phyloP scores from a whole-genome alignment of 2,329 filamentous ascomycete genomes.

The Cladosporium cucumerinum region DNA sequence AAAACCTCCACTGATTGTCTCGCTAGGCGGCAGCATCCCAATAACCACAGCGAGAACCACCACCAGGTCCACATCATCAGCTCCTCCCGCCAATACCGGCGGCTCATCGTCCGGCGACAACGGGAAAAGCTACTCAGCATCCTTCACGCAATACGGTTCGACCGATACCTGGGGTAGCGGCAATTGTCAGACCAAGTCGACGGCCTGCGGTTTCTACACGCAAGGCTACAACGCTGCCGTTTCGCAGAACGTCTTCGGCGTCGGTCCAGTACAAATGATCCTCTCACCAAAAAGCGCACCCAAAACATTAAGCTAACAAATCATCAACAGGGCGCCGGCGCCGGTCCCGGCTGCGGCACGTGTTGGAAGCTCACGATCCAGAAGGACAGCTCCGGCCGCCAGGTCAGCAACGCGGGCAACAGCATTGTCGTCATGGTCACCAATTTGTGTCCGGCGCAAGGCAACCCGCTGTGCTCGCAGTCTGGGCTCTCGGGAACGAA shows the following conservation, averaged over 20 bases:
- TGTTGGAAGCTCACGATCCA: conserved; percentile 39
- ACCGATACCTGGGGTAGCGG: conserved; percentile 33
- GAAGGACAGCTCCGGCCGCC: conserved; percentile 33
- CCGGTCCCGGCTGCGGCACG: conserved; percentile 40
- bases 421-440: conserved; percentile 40
- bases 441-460: conserved; percentile 40
- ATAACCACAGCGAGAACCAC: conserved; percentile 9
- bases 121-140: conserved; percentile 26
- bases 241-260: conserved; percentile 40
- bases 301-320: not conserved
- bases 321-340: conserved; percentile 30
- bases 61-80: conserved; percentile 17
- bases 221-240: conserved; percentile 38
- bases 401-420: conserved; percentile 31
- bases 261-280: conserved; percentile 25
- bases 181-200: conserved; percentile 38
- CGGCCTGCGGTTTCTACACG: conserved; percentile 38
- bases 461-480: conserved; percentile 40
- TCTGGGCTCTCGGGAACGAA: conserved; percentile 33
- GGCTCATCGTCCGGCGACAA: conserved; percentile 1
- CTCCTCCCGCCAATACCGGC: conserved; percentile 9
- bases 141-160: conserved; percentile 37
- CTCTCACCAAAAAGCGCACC: not conserved
- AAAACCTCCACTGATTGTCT: not conserved
- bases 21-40: not conserved